These are phyloP conservation scores for Articulospora tetracladia DNA, from an alignment of 495 filamentous ascomycete species.

Conservation along the genomic window DNA sequence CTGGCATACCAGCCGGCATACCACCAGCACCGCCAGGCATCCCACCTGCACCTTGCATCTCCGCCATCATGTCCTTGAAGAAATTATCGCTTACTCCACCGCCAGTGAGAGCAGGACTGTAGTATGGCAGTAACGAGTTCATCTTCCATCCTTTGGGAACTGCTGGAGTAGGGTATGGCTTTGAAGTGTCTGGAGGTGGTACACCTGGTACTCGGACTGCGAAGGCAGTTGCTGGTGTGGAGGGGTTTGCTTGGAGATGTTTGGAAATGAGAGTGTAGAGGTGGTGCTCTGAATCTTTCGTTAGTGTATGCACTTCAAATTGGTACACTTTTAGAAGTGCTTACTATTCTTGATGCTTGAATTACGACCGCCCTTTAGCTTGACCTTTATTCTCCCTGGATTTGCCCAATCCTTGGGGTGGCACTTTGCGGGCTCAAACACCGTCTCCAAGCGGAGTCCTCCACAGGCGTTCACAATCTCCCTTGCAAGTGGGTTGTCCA, in stretches of 20 bases:
- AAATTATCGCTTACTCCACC: conserved; percentile 96
- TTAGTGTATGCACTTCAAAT: conserved; percentile 8
- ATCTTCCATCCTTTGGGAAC: conserved; percentile 94
- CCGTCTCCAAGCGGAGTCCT: conserved; percentile 64
- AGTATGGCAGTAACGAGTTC: conserved; percentile 73
- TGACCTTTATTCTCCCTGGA: conserved; percentile 81
- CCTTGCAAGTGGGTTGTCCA: conserved; percentile 80
- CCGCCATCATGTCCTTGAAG: conserved; percentile 95
- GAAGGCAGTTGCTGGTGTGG: conserved; percentile 54
- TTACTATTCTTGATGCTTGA: conserved; percentile 71
- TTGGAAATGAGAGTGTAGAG: conserved; percentile 72
- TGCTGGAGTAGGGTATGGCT: conserved; percentile 64
- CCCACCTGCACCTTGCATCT: conserved; percentile 54
- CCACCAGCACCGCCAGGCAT: conserved; percentile 33
- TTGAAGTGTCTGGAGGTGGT: conserved; percentile 45
- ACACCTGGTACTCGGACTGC: conserved; percentile 24
- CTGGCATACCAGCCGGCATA: conserved; percentile 34
- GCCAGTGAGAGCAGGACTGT: conserved; percentile 83
- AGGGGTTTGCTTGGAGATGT: conserved; percentile 73
- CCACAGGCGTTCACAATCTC: conserved; percentile 85
- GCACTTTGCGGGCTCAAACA: conserved; percentile 85
- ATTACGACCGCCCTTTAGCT: conserved; percentile 58
- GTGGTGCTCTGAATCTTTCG: conserved; percentile 60
- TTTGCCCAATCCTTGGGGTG: conserved; percentile 98
- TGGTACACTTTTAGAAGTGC: conserved; percentile 14